These are phyloP conservation scores for Chondrus crispus DNA, from an alignment of 23 red algal species.

Conservation along the genomic window DNA sequence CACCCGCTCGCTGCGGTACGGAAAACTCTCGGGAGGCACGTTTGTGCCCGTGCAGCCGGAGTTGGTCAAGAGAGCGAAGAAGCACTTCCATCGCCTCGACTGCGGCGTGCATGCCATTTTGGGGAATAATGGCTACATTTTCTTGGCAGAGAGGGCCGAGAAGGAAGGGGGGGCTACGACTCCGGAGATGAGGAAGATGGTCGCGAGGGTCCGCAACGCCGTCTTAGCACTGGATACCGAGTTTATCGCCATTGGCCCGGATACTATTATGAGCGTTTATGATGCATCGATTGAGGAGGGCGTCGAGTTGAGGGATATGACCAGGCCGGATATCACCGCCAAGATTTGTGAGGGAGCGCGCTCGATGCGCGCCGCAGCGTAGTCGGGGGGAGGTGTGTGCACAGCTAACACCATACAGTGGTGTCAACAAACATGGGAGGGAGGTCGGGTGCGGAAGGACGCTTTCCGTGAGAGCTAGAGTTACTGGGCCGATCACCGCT, in stretches of 20 bases:
- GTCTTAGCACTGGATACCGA: slow-evolving; percentile 67
- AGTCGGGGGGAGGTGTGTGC: too few relatives aligned
- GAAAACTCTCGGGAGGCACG: slow-evolving; percentile 59
- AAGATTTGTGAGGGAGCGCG: slow-evolving; percentile 39
- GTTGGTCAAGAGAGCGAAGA: slow-evolving; percentile 82
- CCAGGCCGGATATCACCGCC: slow-evolving; percentile 29
- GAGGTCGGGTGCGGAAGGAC: too few relatives aligned
- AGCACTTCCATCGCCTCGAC: slow-evolving; percentile 67
- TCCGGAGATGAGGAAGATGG: slow-evolving; percentile 29
- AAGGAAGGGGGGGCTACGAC: neutral
- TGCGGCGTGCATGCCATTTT: slow-evolving; percentile 79
- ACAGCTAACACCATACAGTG: too few relatives aligned
- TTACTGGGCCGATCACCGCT: too few relatives aligned
- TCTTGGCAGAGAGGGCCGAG: slow-evolving; percentile 40
- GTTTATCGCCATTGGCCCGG: slow-evolving; percentile 80
- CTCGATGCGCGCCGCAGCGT: slow-evolving; percentile 51
- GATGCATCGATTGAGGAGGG: neutral
- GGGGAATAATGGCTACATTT: slow-evolving; percentile 96
- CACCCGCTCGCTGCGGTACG: slow-evolving; percentile 77
- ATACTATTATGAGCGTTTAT: slow-evolving; percentile 75
- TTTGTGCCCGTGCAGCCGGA: slow-evolving; percentile 73
- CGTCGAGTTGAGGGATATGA: slow-evolving; percentile 58
- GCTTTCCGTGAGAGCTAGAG: too few relatives aligned
- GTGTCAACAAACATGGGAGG: too few relatives aligned
- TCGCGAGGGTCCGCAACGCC: slow-evolving; percentile 76